Conservation (phyloP, 2,329 filamentous ascomycete genomes). For the Neurospora sp. region DNA sequence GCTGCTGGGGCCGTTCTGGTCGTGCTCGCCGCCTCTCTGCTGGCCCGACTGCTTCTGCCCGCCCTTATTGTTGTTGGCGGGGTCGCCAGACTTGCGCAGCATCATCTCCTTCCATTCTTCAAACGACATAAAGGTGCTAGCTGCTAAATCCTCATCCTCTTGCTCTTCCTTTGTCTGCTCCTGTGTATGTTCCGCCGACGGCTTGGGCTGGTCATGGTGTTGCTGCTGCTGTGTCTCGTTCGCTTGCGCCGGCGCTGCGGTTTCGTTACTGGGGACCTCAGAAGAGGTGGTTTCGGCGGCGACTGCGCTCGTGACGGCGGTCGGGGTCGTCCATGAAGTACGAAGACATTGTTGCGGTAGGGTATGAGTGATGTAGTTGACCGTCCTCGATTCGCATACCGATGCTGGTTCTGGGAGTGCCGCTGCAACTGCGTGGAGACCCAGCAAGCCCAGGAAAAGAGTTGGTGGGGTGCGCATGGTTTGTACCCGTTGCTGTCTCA, state of each 20-base stretch:
- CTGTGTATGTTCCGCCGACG: constrained; percentile 17
- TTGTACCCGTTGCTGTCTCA: background rate
- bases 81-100: constrained; percentile 65
- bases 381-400: constrained; percentile 50
- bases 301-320: constrained; percentile 8
- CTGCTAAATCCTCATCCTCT: constrained; percentile 57
- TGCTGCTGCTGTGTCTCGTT: constrained; percentile 6
- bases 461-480: background rate
- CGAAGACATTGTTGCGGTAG: constrained; percentile 67
- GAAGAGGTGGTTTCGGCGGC: constrained; percentile 5
- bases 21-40: constrained; percentile 16
- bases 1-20: constrained; percentile 39
- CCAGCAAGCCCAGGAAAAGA: constrained; percentile 10
- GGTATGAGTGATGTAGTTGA: constrained; percentile 75
- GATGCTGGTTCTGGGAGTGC: constrained; percentile 14
- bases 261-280: constrained; percentile 14
- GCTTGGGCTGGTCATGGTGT: constrained; percentile 25
- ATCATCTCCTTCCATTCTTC: constrained; percentile 98
- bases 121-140: constrained; percentile 78
- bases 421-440: constrained; percentile 12
- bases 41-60: constrained; percentile 42
- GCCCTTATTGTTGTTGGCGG: constrained; percentile 56
- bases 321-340: constrained; percentile 42
- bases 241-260: constrained; percentile 9
- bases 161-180: constrained; percentile 55